A percentile compares a stretch with the other conserved stretches of the same genome.
These are phyloP conservation scores for Pseudocercospora fijiensis DNA, from an alignment of 2,329 filamentous ascomycete genomes.

Conservation along the genomic window DNA sequence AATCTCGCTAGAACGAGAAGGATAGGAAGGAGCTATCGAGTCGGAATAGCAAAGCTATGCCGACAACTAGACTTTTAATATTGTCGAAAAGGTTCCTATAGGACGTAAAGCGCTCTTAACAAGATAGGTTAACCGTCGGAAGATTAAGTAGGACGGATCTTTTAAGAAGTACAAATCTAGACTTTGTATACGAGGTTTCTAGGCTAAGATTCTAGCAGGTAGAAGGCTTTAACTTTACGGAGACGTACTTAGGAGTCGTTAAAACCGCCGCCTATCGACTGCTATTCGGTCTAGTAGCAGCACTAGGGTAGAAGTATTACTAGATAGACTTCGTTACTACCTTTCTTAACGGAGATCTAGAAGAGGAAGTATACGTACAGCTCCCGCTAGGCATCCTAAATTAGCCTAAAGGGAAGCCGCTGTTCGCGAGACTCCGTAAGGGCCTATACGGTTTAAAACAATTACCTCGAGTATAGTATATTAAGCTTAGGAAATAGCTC, in stretches of 20 bases:
- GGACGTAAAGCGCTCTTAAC: no score
- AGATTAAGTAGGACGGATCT: not conserved
- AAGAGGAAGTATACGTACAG: not conserved
- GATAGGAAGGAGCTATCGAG: no score
- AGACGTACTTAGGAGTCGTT: not conserved
- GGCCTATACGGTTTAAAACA: not conserved
- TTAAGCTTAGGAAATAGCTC: not conserved
- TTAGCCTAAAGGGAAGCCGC: no score
- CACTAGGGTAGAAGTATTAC: not conserved
- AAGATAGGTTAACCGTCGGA: not conserved
- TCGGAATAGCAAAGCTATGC: no score
- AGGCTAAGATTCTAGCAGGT: no score
- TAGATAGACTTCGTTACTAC: slow-evolving; percentile 5
- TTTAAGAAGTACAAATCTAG: not conserved
- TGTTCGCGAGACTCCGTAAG: not conserved
- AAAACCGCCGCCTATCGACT: not conserved
- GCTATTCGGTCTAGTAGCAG: not conserved
- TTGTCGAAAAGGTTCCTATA: no score
- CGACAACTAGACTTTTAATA: no score
- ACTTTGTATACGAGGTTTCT: not conserved
- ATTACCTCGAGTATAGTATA: not conserved
- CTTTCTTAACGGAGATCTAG: not conserved
- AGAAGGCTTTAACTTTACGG: not conserved
- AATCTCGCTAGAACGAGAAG: no score
- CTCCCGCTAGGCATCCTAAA: not conserved